phyloP scores from a whole-genome alignment of 192 early-diverging fungal genomes.

The Coemansia sp. region DNA sequence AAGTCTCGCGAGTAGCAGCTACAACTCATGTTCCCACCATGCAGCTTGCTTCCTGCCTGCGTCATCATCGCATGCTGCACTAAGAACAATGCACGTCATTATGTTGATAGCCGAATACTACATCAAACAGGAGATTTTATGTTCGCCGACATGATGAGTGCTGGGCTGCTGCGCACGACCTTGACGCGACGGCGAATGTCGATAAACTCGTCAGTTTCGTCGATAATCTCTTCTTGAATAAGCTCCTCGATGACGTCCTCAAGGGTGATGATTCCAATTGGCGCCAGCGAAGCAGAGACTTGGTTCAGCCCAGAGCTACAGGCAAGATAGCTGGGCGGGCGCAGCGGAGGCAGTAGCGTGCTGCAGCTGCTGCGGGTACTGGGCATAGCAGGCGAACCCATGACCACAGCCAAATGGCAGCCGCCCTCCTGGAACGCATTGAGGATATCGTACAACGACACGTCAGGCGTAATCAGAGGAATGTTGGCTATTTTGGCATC shows the following conservation, averaged over 20 bases:
- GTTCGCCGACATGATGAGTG: background rate
- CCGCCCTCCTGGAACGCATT: slow-evolving; percentile 84
- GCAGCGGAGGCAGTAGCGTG: slow-evolving; percentile 23
- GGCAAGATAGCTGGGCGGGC: background rate
- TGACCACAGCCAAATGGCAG: slow-evolving; percentile 76
- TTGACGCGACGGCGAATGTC: slow-evolving; percentile 50
- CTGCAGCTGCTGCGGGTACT: slow-evolving; percentile 62
- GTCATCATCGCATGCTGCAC: no score
- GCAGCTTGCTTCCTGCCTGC: no score
- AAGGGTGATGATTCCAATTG: no score
- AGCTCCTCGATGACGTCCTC: no score
- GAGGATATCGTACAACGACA: slow-evolving; percentile 67
- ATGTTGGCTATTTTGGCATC: slow-evolving; percentile 58
- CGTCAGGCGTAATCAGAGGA: slow-evolving; percentile 48
- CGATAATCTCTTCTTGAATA: slow-evolving; percentile 74
- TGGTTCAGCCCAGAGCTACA: no score
- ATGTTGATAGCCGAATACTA: no score
- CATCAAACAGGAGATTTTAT: no score
- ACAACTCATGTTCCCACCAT: no score
- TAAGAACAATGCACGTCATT: no score
- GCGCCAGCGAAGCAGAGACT: no score
- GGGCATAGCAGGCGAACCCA: slow-evolving; percentile 47
- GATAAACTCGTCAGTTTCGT: slow-evolving; percentile 74
- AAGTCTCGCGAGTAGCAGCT: no score
- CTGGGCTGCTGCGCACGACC: slow-evolving; percentile 40